Evolutionary conservation across 352 stramenopile species (phyloP).

Genomic region (Globisporangium perplexum): DNA sequence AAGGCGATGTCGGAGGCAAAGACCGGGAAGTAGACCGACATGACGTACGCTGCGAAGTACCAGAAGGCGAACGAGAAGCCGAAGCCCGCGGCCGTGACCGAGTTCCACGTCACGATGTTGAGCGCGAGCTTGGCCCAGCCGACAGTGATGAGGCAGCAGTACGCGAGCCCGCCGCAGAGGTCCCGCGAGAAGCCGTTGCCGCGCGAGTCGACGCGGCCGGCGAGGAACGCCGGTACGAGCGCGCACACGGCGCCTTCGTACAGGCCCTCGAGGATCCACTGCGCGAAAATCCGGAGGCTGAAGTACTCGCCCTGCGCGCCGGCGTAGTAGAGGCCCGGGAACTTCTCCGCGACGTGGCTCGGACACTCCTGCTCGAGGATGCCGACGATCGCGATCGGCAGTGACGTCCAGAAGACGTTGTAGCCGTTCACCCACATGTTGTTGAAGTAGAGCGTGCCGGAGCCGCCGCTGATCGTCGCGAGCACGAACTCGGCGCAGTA

Average conservation of each 20-base stretch:
- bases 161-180: constrained; percentile 65
- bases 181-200: constrained; percentile 62
- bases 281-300: constrained; percentile 65
- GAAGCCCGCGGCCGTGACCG: constrained; percentile 48
- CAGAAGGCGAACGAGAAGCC: constrained; percentile 66
- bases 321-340: constrained; percentile 77
- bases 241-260: constrained; percentile 75
- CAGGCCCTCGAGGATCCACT: constrained; percentile 78
- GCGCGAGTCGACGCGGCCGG: constrained; percentile 51
- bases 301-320: constrained; percentile 80
- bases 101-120: constrained; percentile 83
- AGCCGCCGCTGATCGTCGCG: constrained; percentile 70
- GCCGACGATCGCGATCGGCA: constrained; percentile 88
- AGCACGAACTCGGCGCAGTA: constrained; percentile 87
- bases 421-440: constrained; percentile 93
- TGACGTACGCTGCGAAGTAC: constrained; percentile 61
- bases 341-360: constrained; percentile 56
- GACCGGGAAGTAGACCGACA: constrained; percentile 48
- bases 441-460: constrained; percentile 81
- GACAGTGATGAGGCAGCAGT: constrained; percentile 77
- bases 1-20: constrained; percentile 66
- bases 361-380: constrained; percentile 83
- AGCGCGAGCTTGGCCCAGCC: constrained; percentile 76
- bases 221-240: constrained; percentile 54
- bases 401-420: constrained; percentile 94